Conservation (phyloP, 495 filamentous ascomycete species). For the Aspergillus biplanus region DNA sequence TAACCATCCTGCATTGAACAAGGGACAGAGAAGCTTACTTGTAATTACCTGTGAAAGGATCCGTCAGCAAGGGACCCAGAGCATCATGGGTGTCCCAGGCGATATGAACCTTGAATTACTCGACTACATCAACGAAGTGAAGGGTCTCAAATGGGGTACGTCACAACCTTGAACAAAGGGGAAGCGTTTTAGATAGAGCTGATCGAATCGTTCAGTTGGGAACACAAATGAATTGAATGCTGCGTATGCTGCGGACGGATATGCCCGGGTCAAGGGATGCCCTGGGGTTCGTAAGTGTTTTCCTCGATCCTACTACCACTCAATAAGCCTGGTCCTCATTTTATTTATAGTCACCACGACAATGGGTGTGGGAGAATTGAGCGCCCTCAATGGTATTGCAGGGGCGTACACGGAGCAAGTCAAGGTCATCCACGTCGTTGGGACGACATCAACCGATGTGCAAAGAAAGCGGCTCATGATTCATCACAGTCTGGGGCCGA, state of each 20-base stretch:
- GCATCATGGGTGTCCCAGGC: conserved; percentile 13
- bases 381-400: conserved; percentile 31
- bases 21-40: too few relatives aligned
- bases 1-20: too few relatives aligned
- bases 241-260: conserved; percentile 29
- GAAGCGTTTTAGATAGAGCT: not conserved
- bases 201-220: not conserved
- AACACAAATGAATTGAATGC: conserved; percentile 29
- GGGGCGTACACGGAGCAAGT: conserved; percentile 34
- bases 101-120: conserved; percentile 24
- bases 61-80: conserved; percentile 3
- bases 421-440: conserved; percentile 35
- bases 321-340: not conserved
- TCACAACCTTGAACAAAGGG: not conserved
- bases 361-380: conserved; percentile 25
- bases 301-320: not conserved
- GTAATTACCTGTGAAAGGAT: not conserved
- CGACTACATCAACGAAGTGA: conserved; percentile 18
- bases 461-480: conserved; percentile 7
- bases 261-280: conserved; percentile 23
- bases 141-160: conserved; percentile 17
- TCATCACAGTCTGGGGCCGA: conserved; percentile 27
- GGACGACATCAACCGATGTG: conserved; percentile 3
- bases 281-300: conserved; percentile 7
- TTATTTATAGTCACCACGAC: not conserved